Percentiles rank a stretch among this genome's conserved stretches.
Evolutionary conservation across 176 grass and related monocot species (phyloP).

Genomic region (Eragrostis nindensis): DNA sequence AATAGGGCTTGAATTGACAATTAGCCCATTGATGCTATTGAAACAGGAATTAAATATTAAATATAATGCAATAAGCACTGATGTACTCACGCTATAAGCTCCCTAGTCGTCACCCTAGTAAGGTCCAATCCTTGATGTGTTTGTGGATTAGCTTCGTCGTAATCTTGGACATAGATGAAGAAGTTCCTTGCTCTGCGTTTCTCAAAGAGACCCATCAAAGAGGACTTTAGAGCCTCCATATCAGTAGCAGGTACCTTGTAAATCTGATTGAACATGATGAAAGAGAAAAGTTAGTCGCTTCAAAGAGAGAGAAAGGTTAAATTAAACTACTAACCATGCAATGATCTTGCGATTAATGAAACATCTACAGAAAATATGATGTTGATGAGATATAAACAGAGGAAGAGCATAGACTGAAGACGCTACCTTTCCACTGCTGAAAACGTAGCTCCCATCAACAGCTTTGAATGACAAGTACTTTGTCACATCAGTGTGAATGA

Average conservation of each 20-base stretch:
- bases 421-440: constrained; percentile 89
- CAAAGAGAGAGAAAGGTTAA: too few species aligned
- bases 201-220: constrained; percentile 95
- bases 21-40: constrained; percentile 6
- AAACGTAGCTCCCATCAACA: constrained; percentile 91
- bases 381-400: constrained; percentile 32
- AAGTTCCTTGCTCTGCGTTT: constrained; percentile 91
- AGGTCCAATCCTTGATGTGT: constrained; percentile 94
- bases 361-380: background rate
- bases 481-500: constrained; percentile 86
- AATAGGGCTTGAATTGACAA: background rate
- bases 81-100: constrained; percentile 77
- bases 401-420: constrained; percentile 6
- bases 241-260: constrained; percentile 94
- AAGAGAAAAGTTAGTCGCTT: constrained; percentile 4
- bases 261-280: constrained; percentile 58
- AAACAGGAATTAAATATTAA: constrained; percentile 7
- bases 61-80: constrained; percentile 13
- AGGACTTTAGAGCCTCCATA: constrained; percentile 90
- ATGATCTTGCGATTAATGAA: constrained; percentile 1
- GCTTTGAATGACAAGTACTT: constrained; percentile 96
- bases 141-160: constrained; percentile 78
- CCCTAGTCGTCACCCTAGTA: constrained; percentile 70
- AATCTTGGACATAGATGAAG: constrained; percentile 95
- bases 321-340: constrained; percentile 21